Evolutionary conservation across 352 stramenopile genomes (phyloP), one percentile per base, ranked within the genome.

Genomic region (Globisporangium paddicum): DNA sequence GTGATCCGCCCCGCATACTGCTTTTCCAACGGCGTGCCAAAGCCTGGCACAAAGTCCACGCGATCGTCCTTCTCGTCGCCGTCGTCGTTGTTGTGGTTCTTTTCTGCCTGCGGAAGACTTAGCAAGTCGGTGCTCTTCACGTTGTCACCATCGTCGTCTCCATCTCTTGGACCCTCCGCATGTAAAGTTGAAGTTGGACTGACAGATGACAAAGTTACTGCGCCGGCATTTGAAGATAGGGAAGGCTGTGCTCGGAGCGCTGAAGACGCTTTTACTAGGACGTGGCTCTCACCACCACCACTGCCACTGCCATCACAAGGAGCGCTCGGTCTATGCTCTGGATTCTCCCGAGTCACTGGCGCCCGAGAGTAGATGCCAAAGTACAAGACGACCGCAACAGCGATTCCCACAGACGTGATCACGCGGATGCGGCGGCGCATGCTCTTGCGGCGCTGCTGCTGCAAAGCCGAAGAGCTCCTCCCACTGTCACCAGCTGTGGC

Each of bases 1-100:
- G 61, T 75, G 41, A 90, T 66, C 57, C 89, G 63, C 9, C 83
- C 81, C 32, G 83, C 80, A 66, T 86, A 93, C 83, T 90, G 80
- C 26, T 71, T 87, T 63, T 92, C 82, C 21, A 89, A 60, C 14
- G 82, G 82, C 2, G 69, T 57, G 48, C 82, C 82, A 60, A 90
- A 92, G 35, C 79, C 79, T 14, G 82, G 82, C 16, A 92, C 59
- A 55, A 89, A 90, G 34, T 51, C 40, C 45, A 92, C 82, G 18
- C 53, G 41, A 57, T 92, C 82, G 13, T 72, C 58, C 25, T 38
- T 59, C 16, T 46, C 41, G 2, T 71, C 16, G 9, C 23, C 37
- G 25, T 19, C 10, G 26, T 52, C 53, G 53, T 19, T 5, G 26
- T 52, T 41, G 40, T 60, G 38, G 46, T 5, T 26, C 35, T 57